Base-by-base conservation (phyloP, 2,329 filamentous ascomycete species). In the Stagonosporopsis chrysanthemi region DNA sequence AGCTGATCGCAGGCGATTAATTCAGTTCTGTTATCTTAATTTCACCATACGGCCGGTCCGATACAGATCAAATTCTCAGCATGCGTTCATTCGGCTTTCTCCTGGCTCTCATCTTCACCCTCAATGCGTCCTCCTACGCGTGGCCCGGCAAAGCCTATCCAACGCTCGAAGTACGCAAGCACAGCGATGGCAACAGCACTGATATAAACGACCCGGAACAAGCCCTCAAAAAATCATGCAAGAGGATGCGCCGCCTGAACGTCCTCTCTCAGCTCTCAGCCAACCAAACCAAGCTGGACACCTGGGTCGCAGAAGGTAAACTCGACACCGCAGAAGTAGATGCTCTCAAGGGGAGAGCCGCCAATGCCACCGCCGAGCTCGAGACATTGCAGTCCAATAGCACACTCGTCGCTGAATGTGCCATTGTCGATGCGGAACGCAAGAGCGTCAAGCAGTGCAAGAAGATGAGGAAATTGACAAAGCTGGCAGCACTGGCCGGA, bases 281-380 rank as follows among this genome's bases (percentile, higher is more conserved):
- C 55, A 73, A 74, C 38, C 67, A 70, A 36, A 73, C 70, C n/a
- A 66, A 68, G 36, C 61, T 74, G 28, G 64, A 71, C 44, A 61
- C 58, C 6, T 52, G 67, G 33, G 58, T 72, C 22, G 54, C 69
- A 9, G 62, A 67, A n/a, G 64, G 66, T 46, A 70, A 67, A 36
- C 42, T 74, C 35, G 60, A 62, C 45, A 45, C 49, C 2, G 52
- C 58, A 26, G 53, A 72, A 53, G 62, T 71, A 26, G 62, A 63
- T 7, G 60, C 56, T 2, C 45, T 74, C 58, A 72, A 73, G 42
- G 53, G 58, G 14, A 68, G 70, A 46, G 71, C 70, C 7, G 60
- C 67, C 9, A 62, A 68, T 8, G 66, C 66, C 3, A 68, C 63
- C 1, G 42, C 63, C 8, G 58, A 64, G 43, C 64, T 74, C 15